Base-by-base conservation (phyloP, 257 asterid genomes). In the Nicotiana tomentosiformis region DNA sequence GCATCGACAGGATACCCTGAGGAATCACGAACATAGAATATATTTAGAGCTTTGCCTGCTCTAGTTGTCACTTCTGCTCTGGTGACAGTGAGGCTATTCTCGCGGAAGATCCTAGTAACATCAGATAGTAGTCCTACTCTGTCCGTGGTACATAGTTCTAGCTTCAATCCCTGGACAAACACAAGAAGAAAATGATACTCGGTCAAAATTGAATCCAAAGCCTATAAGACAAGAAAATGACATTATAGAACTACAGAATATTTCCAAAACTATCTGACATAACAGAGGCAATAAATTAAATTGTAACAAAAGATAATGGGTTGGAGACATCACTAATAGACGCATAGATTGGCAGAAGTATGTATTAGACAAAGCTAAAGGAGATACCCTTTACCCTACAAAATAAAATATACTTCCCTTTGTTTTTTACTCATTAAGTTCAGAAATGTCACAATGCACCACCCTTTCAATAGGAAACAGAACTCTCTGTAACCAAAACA, bases 11-110 rank as follows among this genome's bases (percentile, higher is more conserved):
- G 77, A 69, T 84, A 10, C 0, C 97, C 95, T 0, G 91, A 93
- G 55, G 92, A 88, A 88, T 90, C 97, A 2, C 84, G 77, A 77
- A 93, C 97, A 10, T 93, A 88, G 80, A 93, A 93, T 7, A 81
- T 77, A 39, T 91, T 93, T 2, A 91, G 77, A 18, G 95, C 94
- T 83, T 90, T 90, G 0, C 87, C 82, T 62, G 87, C 91, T 77
- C 93, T 90, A 4, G 95, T 93, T 12, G 90, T 77, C 49, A 93
- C 97, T 88, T 93, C 97, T 16, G 97, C 97, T 43, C 90, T 82
- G 14, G 85, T 86, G 17, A 93, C 95, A 0, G 94, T 87, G 2
- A 91, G 89, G 46, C 97, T 91, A 4, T 91, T 90, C 84, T 93
- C 97, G 18, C 97, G 86, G 32, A 93, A 91, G 74, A 93, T 90